These are phyloP conservation scores for Beauveria asiatica DNA, from an alignment of 2,329 filamentous ascomycete genomes.

Conservation along the genomic window DNA sequence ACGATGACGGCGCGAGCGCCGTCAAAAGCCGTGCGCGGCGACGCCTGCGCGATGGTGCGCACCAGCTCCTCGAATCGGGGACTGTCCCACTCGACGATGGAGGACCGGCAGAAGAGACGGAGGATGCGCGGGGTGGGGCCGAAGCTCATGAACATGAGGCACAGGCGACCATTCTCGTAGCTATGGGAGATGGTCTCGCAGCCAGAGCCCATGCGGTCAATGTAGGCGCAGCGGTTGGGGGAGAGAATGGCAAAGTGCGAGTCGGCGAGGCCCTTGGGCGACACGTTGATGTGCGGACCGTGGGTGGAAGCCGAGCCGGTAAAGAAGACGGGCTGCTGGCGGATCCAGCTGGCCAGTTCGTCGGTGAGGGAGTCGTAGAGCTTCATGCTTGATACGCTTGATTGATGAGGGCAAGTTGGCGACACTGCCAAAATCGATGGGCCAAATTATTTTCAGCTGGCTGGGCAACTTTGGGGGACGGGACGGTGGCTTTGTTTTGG, in stretches of 20 bases:
- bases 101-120: conserved; percentile 52
- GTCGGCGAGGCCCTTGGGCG: conserved; percentile 60
- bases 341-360: conserved; percentile 54
- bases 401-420: not conserved
- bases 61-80: conserved; percentile 41
- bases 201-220: conserved; percentile 67
- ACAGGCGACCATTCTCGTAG: conserved; percentile 68
- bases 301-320: conserved; percentile 63
- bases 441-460: not conserved
- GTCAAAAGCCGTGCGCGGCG: conserved; percentile 29
- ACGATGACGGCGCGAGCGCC: conserved; percentile 53
- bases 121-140: conserved; percentile 51
- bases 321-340: conserved; percentile 65
- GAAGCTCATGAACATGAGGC: conserved; percentile 66
- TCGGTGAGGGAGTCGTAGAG: conserved; percentile 47
- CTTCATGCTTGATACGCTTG: conserved; percentile 38
- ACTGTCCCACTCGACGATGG: conserved; percentile 52
- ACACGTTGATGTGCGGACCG: conserved; percentile 66
- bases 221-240: conserved; percentile 55
- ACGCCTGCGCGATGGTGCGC: conserved; percentile 27
- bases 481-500: not conserved
- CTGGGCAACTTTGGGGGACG: not conserved
- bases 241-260: conserved; percentile 54
- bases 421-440: not conserved
- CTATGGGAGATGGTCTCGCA: conserved; percentile 69